phyloP scores from a whole-genome alignment of 2,329 filamentous ascomycete species.

The Venturia oleaginea region DNA sequence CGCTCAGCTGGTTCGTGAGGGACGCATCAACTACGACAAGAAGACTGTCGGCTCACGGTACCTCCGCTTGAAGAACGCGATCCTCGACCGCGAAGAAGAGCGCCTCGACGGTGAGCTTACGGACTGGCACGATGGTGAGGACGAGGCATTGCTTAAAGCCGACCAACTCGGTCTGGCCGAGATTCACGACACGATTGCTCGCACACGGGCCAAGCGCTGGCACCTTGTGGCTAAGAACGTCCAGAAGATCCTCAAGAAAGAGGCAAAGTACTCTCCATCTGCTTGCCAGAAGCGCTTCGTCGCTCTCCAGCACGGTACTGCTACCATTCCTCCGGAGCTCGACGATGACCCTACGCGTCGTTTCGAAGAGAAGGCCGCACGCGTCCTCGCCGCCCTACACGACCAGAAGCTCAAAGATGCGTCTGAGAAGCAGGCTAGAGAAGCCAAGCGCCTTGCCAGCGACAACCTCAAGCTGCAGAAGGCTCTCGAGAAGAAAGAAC shows the following conservation, averaged over 20 bases:
- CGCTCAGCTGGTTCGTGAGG: slow-evolving; percentile 32
- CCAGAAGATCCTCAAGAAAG: slow-evolving; percentile 27
- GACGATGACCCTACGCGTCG: slow-evolving; percentile 33
- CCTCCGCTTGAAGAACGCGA: slow-evolving; percentile 34
- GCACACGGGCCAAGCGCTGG: slow-evolving; percentile 36
- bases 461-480: slow-evolving; percentile 1
- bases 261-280: slow-evolving; percentile 36
- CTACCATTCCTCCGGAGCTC: slow-evolving; percentile 35
- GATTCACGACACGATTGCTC: slow-evolving; percentile 31
- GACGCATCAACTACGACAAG: slow-evolving; percentile 34
- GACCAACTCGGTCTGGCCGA: slow-evolving; percentile 35
- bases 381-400: slow-evolving; percentile 17
- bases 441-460: not conserved
- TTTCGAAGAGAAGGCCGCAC: slow-evolving; percentile 23
- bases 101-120: slow-evolving; percentile 37
- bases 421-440: not conserved
- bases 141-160: slow-evolving; percentile 34
- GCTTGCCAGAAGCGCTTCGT: slow-evolving; percentile 38
- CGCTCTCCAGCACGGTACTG: slow-evolving; percentile 33
- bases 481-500: slow-evolving; percentile 1
- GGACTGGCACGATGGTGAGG: slow-evolving; percentile 43
- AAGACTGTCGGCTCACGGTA: slow-evolving; percentile 42
- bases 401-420: slow-evolving; percentile 5
- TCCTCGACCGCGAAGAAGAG: slow-evolving; percentile 36
- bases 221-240: slow-evolving; percentile 34